Evolutionary conservation across 805 yeast species (phyloP), one percentile per base, ranked within the genome.

Genomic region (Jamesozyma rosinii): DNA sequence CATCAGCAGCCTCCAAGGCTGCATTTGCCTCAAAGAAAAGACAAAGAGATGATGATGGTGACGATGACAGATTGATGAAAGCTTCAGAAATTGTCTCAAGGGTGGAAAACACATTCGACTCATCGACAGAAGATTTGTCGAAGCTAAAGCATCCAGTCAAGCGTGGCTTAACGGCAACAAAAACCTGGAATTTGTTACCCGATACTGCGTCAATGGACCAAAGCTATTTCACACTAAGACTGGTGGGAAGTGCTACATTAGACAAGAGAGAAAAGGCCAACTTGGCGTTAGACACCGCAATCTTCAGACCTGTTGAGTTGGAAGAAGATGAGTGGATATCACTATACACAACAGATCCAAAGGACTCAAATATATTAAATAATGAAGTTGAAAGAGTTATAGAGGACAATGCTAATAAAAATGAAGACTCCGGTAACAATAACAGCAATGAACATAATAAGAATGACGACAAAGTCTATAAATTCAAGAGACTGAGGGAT

Each of bases 191-290:
- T 21, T 67, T 92, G 22, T 67, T 89, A 48, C 98, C 98, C 6
- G 97, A 92, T 62, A 79, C 92, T 9, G 79, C 90, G n/a, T 76
- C 84, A 72, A 71, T 87, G 74, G 98, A 92, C 63, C 80, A 85
- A 52, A 76, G 72, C 41, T 87, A 74, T 55, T 67, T 77, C 54
- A 70, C 78, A 27, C 66, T 86, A 35, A 83, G 81, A 59, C 76
- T 85, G 52, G 64, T 66, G 17, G 78, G 77, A 18, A 70, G 74
- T 41, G 77, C 77, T 0, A 64, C 71, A 5, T 57, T 70, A 51
- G 65, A 67, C 32, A 52, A 52, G 41, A 55, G 66, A 46, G 59
- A 61, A 42, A 50, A 53, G 46, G 50, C 64, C 43, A 52, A 64
- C 49, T 38, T 68, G 54, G 53, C 65, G 47, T 61, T 77, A 47